Percentiles rank a stretch among this genome's conserved stretches.
phyloP scores from a whole-genome alignment of 352 stramenopile genomes.

The Phytophthora chlamydospora region DNA sequence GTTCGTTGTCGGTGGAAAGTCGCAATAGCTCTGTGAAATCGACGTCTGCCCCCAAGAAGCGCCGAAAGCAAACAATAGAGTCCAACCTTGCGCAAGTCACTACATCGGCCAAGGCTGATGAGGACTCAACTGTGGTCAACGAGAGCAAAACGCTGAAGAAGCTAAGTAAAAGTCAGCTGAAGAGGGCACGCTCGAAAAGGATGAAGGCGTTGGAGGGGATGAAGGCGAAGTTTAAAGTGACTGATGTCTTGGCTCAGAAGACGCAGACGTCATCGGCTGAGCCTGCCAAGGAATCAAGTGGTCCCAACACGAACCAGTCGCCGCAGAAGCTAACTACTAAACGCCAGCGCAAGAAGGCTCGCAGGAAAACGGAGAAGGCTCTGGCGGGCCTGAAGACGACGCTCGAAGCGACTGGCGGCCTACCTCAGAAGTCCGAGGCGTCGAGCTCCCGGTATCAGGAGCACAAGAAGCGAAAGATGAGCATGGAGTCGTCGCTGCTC shows the following conservation, averaged over 20 bases:
- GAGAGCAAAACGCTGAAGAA: constrained; percentile 6
- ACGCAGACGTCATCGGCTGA: neutral
- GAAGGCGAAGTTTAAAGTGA: constrained; percentile 4
- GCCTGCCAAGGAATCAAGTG: too few species aligned
- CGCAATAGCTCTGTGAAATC: neutral
- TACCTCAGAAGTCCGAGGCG: constrained; percentile 3
- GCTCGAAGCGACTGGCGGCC: neutral
- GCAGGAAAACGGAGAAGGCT: constrained; percentile 16
- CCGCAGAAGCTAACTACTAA: too few species aligned
- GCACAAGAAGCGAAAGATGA: constrained; percentile 63
- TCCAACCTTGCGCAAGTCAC: neutral
- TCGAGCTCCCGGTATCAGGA: constrained; percentile 16
- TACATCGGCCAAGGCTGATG: neutral
- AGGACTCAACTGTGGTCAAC: neutral
- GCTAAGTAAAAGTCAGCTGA: neutral
- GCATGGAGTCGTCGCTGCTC: constrained; percentile 64
- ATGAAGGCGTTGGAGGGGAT: constrained; percentile 10
- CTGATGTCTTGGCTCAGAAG: neutral
- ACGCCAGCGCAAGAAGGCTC: constrained; percentile 12
- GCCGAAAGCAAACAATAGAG: constrained; percentile 27
- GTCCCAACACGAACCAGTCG: too few species aligned
- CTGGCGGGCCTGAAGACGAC: constrained; percentile 4
- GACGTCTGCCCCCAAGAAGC: constrained; percentile 15
- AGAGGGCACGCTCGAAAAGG: constrained; percentile 20
- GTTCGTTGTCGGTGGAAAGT: neutral